A percentile compares a stretch with the other conserved stretches of the same genome.
These are phyloP conservation scores for Silene coronaria DNA, from an alignment of 179 eudicot species.

Conservation along the genomic window DNA sequence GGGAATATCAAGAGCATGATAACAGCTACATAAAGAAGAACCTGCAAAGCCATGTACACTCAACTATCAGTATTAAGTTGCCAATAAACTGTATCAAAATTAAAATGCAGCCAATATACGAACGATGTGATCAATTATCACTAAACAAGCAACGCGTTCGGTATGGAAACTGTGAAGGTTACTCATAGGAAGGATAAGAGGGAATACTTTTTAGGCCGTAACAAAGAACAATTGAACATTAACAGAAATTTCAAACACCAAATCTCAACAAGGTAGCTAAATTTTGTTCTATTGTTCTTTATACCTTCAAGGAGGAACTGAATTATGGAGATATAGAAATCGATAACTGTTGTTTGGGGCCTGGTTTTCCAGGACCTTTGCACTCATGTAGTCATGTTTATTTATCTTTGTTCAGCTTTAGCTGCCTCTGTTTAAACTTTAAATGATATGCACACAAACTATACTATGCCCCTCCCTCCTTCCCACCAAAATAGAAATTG, in stretches of 20 bases:
- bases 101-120: background rate
- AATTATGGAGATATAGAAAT: no score
- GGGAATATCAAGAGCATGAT: slow-evolving; percentile 72
- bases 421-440: no score
- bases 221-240: background rate
- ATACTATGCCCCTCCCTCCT: no score
- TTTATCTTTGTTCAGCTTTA: no score
- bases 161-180: background rate
- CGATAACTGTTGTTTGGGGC: no score
- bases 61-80: slow-evolving; percentile 11
- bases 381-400: no score
- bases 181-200: background rate
- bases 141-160: background rate
- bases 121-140: background rate
- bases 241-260: background rate
- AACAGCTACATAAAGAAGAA: slow-evolving; percentile 69
- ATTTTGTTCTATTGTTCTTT: background rate
- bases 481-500: background rate
- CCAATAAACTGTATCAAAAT: slow-evolving; percentile 1
- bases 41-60: slow-evolving; percentile 47
- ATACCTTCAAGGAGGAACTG: background rate
- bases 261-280: background rate
- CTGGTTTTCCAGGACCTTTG: no score
- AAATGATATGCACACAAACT: no score
- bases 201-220: background rate